phyloP scores from a whole-genome alignment of 164 flowering plant species.

The Vitis amurensis region DNA sequence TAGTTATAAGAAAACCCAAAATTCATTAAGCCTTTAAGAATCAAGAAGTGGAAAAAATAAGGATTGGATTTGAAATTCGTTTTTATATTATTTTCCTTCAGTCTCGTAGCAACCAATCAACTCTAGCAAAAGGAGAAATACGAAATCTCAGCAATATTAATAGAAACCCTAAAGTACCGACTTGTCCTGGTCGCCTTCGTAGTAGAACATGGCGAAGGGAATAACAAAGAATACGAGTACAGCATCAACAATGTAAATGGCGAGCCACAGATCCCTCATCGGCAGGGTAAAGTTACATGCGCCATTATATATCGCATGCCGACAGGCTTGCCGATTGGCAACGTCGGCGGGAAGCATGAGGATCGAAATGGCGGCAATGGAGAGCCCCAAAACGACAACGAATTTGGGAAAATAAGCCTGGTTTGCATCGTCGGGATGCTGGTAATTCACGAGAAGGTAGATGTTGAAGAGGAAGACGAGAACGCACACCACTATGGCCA shows the following conservation, averaged over 20 bases:
- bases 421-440: constrained; percentile 92
- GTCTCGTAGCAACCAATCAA: not conserved
- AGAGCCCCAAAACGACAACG: constrained; percentile 89
- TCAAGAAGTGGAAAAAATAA: too few species aligned
- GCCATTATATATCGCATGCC: constrained; percentile 86
- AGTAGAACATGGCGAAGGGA: constrained; percentile 97
- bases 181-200: constrained; percentile 99
- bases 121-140: not conserved
- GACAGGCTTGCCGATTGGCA: constrained; percentile 94
- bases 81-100: not conserved
- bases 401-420: constrained; percentile 97
- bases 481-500: constrained; percentile 81
- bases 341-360: constrained; percentile 98
- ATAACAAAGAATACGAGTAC: constrained; percentile 89
- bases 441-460: constrained; percentile 92
- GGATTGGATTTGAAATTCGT: too few species aligned
- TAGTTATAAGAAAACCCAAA: too few species aligned
- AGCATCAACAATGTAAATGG: constrained; percentile 81
- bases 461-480: constrained; percentile 82
- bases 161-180: constrained; percentile 24
- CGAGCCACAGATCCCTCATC: constrained; percentile 96
- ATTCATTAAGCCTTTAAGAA: too few species aligned
- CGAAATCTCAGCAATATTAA: not conserved
- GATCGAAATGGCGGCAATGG: constrained; percentile 87
- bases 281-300: constrained; percentile 92